Percentiles rank a stretch among this genome's conserved stretches.
phyloP scores from a whole-genome alignment of 768 basidiomycete species.

The Suillus placidus region DNA sequence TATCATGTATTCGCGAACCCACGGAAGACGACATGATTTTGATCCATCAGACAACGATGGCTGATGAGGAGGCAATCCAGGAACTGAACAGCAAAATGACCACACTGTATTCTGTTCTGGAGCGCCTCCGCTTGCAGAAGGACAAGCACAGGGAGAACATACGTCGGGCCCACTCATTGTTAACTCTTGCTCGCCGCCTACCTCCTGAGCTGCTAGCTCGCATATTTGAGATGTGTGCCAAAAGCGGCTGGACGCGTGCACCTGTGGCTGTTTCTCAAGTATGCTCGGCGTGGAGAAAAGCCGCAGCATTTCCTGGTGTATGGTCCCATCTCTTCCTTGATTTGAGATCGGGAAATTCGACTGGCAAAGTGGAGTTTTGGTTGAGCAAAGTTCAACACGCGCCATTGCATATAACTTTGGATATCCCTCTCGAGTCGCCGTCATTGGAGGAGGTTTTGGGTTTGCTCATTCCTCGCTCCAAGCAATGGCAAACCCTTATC shows the following conservation, averaged over 20 bases:
- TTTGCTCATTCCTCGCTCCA: slow-evolving; percentile 40
- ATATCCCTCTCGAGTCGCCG: slow-evolving; percentile 34
- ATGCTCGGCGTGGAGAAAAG: slow-evolving; percentile 60
- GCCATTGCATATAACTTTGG: slow-evolving; percentile 49
- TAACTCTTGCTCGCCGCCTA: slow-evolving; percentile 58
- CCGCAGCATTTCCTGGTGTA: slow-evolving; percentile 50
- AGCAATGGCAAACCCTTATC: slow-evolving; percentile 48
- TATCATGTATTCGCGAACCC: slow-evolving; percentile 23
- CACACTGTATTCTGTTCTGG: slow-evolving; percentile 40
- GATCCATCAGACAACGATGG: slow-evolving; percentile 25
- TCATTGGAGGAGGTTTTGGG: slow-evolving; percentile 40
- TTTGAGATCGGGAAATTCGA: slow-evolving; percentile 44
- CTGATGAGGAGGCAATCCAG: slow-evolving; percentile 45
- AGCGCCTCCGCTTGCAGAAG: slow-evolving; percentile 47
- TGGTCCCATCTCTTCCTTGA: slow-evolving; percentile 63
- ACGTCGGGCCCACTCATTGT: slow-evolving; percentile 45
- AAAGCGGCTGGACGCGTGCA: slow-evolving; percentile 53
- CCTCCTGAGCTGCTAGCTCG: slow-evolving; percentile 55
- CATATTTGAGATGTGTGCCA: slow-evolving; percentile 56
- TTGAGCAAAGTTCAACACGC: slow-evolving; percentile 48
- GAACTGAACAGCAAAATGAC: slow-evolving; percentile 48
- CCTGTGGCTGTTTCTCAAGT: slow-evolving; percentile 61
- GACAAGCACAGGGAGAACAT: slow-evolving; percentile 46
- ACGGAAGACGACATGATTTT: slow-evolving; percentile 24
- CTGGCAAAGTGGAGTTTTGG: slow-evolving; percentile 50